Evolutionary conservation across 106 monocot species (phyloP).

Genomic region (Phalaenopsis equestris): DNA sequence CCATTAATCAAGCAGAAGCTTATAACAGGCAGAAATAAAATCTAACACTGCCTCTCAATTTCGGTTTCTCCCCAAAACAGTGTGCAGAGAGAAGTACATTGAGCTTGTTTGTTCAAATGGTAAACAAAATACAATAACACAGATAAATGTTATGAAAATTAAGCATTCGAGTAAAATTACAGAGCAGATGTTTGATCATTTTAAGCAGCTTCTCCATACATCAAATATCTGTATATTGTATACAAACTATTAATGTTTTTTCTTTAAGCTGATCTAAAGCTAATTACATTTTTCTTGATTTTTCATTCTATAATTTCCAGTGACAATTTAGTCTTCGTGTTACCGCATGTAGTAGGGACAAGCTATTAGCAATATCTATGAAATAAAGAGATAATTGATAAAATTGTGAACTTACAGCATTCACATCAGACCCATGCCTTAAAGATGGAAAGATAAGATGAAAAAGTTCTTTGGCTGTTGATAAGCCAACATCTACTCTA

Average conservation of each 20-base stretch:
- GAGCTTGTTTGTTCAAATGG: not conserved
- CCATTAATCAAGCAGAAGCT: not conserved
- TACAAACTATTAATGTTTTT: too few species aligned
- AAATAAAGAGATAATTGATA: not conserved
- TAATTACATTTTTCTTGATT: not conserved
- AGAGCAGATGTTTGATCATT: too few species aligned
- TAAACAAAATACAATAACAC: not conserved
- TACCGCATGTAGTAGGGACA: not conserved
- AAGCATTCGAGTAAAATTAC: not conserved
- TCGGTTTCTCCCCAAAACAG: too few species aligned
- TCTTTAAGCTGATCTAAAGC: not conserved
- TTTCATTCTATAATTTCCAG: not conserved
- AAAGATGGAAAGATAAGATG: constrained; percentile 92
- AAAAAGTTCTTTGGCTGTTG: constrained; percentile 66
- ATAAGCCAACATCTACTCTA: constrained; percentile 55
- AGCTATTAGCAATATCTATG: not conserved
- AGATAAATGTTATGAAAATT: not conserved
- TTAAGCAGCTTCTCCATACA: too few species aligned
- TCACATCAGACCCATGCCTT: constrained; percentile 76
- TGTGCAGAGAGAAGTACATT: not conserved
- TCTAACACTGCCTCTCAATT: too few species aligned
- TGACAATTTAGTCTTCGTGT: not conserved
- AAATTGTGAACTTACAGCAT: constrained; percentile 58
- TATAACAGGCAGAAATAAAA: not conserved
- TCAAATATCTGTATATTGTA: too few species aligned